phyloP scores from a whole-genome alignment of 192 early-diverging fungal species.

The Gryganskiella cystojenkinii region DNA sequence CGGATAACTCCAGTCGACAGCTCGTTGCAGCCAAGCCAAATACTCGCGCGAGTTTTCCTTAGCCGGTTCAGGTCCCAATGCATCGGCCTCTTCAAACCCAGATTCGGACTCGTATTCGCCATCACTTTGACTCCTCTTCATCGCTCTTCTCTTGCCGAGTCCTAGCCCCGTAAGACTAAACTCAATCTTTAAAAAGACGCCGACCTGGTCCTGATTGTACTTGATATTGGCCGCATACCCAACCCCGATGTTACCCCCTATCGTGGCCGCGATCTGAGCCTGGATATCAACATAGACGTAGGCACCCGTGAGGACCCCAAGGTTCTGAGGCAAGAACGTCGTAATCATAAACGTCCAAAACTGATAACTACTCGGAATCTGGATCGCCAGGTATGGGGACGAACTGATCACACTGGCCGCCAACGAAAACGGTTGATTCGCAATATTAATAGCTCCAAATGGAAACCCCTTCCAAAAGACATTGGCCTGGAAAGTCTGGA shows the following conservation, averaged over 20 bases:
- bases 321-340: conserved; percentile 22
- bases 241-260: conserved; percentile 9
- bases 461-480: conserved; percentile 22
- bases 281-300: conserved; percentile 18
- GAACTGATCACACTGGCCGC: conserved; percentile 21
- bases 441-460: conserved; percentile 22
- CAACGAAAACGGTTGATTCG: conserved; percentile 18
- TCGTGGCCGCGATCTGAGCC: conserved; percentile 20
- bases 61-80: conserved; percentile 19
- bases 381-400: conserved; percentile 18
- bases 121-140: neutral
- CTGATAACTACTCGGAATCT: conserved; percentile 27
- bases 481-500: conserved; percentile 9
- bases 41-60: conserved; percentile 10
- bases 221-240: conserved; percentile 26
- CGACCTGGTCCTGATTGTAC: conserved; percentile 19
- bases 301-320: conserved; percentile 30
- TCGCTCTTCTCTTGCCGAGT: conserved; percentile 7
- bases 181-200: conserved; percentile 34
- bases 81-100: neutral
- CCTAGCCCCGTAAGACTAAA: conserved; percentile 23
- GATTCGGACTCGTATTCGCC: neutral
- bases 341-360: conserved; percentile 46
- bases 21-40: conserved; percentile 28
- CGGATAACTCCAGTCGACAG: conserved; percentile 11